These are phyloP conservation scores for Fusarium keratoplasticum DNA, from an alignment of 2,329 filamentous ascomycete genomes.

Conservation along the genomic window DNA sequence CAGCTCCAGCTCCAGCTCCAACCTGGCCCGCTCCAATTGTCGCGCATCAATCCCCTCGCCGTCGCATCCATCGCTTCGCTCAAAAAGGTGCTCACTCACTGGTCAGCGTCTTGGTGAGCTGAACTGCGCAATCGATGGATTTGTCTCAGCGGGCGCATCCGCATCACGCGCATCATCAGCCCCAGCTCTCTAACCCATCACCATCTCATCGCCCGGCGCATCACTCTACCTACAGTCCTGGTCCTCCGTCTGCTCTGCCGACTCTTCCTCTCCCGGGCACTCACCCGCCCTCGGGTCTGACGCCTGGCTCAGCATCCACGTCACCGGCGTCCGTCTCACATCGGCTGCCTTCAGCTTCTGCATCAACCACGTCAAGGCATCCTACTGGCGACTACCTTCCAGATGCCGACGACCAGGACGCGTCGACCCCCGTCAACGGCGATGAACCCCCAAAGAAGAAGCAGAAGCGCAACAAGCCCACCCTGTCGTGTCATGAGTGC, in stretches of 20 bases:
- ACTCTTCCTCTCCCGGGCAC: slow-evolving; percentile 32
- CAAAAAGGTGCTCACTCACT: slow-evolving; percentile 17
- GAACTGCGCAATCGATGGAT: slow-evolving; percentile 39
- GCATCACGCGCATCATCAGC: slow-evolving; percentile 39
- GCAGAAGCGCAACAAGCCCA: slow-evolving; percentile 88
- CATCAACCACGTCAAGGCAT: slow-evolving; percentile 31
- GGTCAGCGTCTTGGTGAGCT: slow-evolving; percentile 16
- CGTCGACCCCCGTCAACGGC: slow-evolving; percentile 34
- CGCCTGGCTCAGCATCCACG: slow-evolving; percentile 44
- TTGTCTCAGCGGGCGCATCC: slow-evolving; percentile 44
- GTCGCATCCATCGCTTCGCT: not conserved
- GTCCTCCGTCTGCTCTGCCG: slow-evolving; percentile 18
- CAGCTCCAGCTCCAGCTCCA: not conserved
- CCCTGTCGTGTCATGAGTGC: slow-evolving; percentile 81
- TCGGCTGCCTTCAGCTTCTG: slow-evolving; percentile 38
- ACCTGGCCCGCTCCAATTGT: slow-evolving; percentile 15
- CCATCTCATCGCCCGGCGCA: slow-evolving; percentile 33
- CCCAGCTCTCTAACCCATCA: slow-evolving; percentile 33
- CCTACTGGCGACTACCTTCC: slow-evolving; percentile 31
- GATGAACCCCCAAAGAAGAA: slow-evolving; percentile 70
- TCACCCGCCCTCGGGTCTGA: slow-evolving; percentile 37
- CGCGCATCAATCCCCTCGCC: slow-evolving; percentile 18
- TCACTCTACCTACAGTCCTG: slow-evolving; percentile 35
- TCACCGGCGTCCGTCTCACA: slow-evolving; percentile 44
- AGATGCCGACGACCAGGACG: slow-evolving; percentile 38